Evolutionary conservation across 306 rosid genomes (phyloP).

Genomic region (Ammopiptanthus mongolicus): DNA sequence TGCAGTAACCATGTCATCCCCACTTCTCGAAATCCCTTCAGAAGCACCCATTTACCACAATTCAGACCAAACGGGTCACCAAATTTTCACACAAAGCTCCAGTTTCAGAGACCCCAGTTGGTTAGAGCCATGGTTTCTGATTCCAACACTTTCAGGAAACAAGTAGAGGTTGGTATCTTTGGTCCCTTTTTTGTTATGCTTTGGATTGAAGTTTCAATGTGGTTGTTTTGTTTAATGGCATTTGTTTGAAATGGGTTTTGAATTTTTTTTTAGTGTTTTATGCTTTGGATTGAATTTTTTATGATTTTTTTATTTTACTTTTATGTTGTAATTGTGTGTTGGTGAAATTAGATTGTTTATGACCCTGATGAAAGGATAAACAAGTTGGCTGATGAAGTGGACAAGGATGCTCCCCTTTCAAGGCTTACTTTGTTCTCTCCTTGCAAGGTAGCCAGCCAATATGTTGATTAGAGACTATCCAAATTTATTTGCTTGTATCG

Average conservation of each 20-base stretch:
- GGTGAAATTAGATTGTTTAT: constrained; percentile 60
- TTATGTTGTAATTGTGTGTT: constrained; percentile 10
- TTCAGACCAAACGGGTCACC: constrained; percentile 39
- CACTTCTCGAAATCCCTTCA: constrained; percentile 30
- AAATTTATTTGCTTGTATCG: constrained; percentile 14
- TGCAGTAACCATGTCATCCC: constrained; percentile 38
- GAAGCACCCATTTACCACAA: constrained; percentile 22
- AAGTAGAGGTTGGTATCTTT: constrained; percentile 57
- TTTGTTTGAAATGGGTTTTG: neutral
- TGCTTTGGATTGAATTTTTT: constrained; percentile 33
- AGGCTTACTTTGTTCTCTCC: constrained; percentile 92
- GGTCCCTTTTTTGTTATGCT: neutral
- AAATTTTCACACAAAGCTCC: constrained; percentile 33
- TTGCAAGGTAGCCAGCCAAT: constrained; percentile 67
- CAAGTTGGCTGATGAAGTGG: constrained; percentile 74
- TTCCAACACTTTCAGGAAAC: constrained; percentile 45
- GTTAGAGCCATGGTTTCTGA: constrained; percentile 46
- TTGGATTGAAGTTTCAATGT: constrained; percentile 14
- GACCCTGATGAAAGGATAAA: constrained; percentile 79
- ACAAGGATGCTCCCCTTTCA: constrained; percentile 68
- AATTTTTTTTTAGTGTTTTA: neutral
- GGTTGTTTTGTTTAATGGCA: constrained; percentile 7
- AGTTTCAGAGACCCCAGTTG: constrained; percentile 27
- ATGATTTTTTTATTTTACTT: neutral
- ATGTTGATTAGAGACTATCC: constrained; percentile 11